Evolutionary conservation across 805 yeast genomes (phyloP), one percentile per base, ranked within the genome.

Genomic region (Yamadazyma paraphyllophila): DNA sequence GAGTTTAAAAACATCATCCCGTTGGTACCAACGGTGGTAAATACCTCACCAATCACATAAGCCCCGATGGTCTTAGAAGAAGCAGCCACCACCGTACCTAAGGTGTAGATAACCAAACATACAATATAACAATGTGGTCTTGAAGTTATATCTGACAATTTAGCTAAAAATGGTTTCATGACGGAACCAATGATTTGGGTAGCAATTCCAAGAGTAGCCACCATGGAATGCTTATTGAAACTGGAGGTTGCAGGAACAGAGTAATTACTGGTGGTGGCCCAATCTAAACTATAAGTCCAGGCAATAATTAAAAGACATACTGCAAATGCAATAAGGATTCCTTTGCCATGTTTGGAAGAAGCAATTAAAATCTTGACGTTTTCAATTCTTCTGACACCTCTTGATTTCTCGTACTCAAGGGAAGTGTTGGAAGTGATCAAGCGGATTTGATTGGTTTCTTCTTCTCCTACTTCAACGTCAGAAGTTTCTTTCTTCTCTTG

Each of bases 211-310:
- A 60, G 27, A 30, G 58, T 57, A 2, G 65, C 47, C 35, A 60
- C 41, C 57, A 54, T 53, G 2, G 65, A 53, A 45, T 57, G 62
- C 25, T 46, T 41, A 27, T 44, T 37, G 44, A 53, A 59, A 30
- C 52, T 45, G 9, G 62, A 56, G 10, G 62, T 51, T 14, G 63
- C 63, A 46, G 59, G 65, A n/a, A 76, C 73, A 12, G 57, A 52
- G 45, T 66, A 67, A 44, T 49, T 59, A 35, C 47, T 58, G 5
- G 69, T 62, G 30, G 73, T 66, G 4, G 59, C 46, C 8, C 53
- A 47, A 44, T 67, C 67, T 25, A 68, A 57, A 26, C 62, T 48
- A 16, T 61, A 49, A 25, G 56, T 54, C 68, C 66, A 65, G 4
- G 65, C 54, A 45, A 58, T 53, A 30, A 54, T 43, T 41, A 57